These are phyloP conservation scores for Penicillium sp. DNA, from an alignment of 2,329 filamentous ascomycete species.

Conservation along the genomic window DNA sequence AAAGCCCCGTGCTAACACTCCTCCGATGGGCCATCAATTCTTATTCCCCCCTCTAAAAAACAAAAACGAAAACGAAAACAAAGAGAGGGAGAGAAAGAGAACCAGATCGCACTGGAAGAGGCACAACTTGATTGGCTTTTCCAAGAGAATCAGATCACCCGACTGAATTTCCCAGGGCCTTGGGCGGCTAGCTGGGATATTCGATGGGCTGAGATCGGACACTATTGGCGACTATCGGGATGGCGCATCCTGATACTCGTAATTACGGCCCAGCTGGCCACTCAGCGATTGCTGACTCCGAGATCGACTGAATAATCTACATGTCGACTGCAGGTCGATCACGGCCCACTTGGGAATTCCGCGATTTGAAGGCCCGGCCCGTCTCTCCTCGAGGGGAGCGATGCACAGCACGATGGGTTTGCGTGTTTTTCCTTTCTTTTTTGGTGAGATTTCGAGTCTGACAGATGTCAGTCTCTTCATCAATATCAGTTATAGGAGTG, in stretches of 20 bases:
- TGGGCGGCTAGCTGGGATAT: conserved; percentile 29
- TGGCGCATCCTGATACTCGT: conserved; percentile 19
- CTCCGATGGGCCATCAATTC: neutral
- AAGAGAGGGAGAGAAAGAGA: neutral
- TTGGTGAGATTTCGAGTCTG: neutral
- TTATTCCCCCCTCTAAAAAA: neutral
- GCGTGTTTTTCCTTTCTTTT: conserved; percentile 9
- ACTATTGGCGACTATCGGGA: conserved; percentile 30
- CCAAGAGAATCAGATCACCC: conserved; percentile 10
- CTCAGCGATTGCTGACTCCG: conserved; percentile 8
- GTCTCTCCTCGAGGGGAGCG: conserved; percentile 23
- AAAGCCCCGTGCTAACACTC: neutral
- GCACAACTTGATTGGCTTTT: neutral
- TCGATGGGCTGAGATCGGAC: conserved; percentile 22
- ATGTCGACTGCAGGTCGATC: conserved; percentile 23
- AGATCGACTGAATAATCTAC: conserved; percentile 18
- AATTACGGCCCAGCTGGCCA: conserved; percentile 18
- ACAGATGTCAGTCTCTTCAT: conserved; percentile 9
- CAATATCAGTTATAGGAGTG: neutral
- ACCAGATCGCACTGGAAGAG: neutral
- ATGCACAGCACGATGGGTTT: conserved; percentile 10
- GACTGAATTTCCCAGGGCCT: conserved; percentile 21
- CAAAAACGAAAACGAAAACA: neutral
- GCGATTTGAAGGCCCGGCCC: conserved; percentile 25
- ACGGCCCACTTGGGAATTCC: conserved; percentile 23